Conservation (phyloP, 2,329 filamentous ascomycete species). For the Colletotrichum siamense region DNA sequence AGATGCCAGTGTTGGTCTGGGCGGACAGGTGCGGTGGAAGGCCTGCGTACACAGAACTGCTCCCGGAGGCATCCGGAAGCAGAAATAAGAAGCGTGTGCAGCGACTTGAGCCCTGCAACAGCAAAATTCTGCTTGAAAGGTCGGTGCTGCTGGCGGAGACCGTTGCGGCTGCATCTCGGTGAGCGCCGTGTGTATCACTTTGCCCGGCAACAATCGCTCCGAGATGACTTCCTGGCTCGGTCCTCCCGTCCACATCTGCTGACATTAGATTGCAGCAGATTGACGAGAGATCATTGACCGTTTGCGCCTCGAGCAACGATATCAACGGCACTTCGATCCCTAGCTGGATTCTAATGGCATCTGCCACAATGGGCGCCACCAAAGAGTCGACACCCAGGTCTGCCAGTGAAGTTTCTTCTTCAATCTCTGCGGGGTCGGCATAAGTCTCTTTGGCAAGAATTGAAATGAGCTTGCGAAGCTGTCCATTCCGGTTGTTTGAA, state of each 20-base stretch:
- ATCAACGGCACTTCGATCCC: background rate
- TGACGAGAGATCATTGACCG: background rate
- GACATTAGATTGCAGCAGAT: accelerated
- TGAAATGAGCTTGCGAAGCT: background rate
- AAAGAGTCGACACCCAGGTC: background rate
- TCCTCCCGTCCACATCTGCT: accelerated
- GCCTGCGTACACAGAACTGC: background rate
- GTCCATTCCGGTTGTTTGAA: background rate
- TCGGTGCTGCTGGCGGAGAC: background rate
- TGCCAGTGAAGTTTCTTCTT: background rate
- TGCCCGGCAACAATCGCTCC: background rate
- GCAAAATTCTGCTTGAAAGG: background rate
- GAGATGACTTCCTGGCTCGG: background rate
- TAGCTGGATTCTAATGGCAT: background rate
- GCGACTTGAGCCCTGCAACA: background rate
- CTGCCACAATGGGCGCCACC: background rate
- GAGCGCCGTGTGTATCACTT: background rate
- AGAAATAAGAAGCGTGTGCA: background rate
- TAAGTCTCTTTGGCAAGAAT: background rate
- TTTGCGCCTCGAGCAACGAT: background rate
- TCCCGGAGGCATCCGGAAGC: background rate
- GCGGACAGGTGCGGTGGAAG: background rate
- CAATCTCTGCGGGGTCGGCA: background rate
- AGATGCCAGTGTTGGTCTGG: background rate
- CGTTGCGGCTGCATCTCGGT: background rate